Evolutionary conservation across 139 green algal species (phyloP), one percentile per base, ranked within the genome.

Genomic region (Mesotaenium endlicherianum): DNA sequence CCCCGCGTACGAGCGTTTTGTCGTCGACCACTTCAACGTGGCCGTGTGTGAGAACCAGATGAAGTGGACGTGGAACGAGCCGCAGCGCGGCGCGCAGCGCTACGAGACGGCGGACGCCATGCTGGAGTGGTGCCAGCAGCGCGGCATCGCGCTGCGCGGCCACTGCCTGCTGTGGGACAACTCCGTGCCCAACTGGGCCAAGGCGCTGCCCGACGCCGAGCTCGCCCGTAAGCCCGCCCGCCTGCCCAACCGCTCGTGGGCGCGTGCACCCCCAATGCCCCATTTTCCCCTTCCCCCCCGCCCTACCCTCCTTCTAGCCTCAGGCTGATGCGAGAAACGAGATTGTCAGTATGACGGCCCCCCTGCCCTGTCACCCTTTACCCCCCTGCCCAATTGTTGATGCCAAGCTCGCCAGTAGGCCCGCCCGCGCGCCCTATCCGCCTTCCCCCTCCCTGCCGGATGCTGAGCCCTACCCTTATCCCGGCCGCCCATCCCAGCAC

Each of bases 101-200:
- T 85, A 77, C 40, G 41, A 43, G n/a, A n/a, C 53, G 2, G 40
- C 72, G 31, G 81, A 87, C 30, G 40, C 43, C 8, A 84, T 87
- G 53, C 26, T 87, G 17, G 36, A 49, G 49, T 82, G 40, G 40
- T 41, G 71, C 42, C 34, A 81, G 36, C 36, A 80, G 58, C 57
- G 86, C 31, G 36, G 36, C 30, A 47, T 86, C 36, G 17, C 42
- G 16, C 36, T 88, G 47, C 60, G 82, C n/a, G 82, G 49, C 1
- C 82, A 88, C 34, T 88, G 82, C 59, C 34, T 88, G 2, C 86
- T 88, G 2, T 88, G 82, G 82, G 75, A 86, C 34, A 76, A 84
- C 68, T 38, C 34, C 43, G 30, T 78, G 26, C 77, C 77, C 34
- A 6, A 34, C 14, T 88, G 82, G 82, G 47, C 86, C 4, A 55